Conservation (phyloP, 805 yeast genomes). For the Starmerella ratchasimensis region DNA sequence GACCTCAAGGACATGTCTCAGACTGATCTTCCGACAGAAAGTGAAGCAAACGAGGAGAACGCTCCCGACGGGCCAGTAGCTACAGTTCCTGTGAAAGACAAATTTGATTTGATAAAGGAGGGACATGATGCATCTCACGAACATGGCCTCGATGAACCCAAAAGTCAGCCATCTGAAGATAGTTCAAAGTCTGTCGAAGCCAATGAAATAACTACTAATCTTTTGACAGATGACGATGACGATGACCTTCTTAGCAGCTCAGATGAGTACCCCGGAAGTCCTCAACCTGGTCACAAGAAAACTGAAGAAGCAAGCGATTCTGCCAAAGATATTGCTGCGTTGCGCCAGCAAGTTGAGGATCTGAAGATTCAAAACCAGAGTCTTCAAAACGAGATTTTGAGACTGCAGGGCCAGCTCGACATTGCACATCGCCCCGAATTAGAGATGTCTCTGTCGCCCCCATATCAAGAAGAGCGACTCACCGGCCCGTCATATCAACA, state of each 20-base stretch:
- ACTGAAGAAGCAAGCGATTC: slow-evolving; percentile 5
- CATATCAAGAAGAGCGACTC: slow-evolving; percentile 1
- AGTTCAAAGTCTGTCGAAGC: not conserved
- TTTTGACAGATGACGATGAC: not conserved
- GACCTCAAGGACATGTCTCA: not conserved
- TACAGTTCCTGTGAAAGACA: not conserved
- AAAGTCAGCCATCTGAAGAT: not conserved
- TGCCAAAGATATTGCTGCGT: slow-evolving; percentile 14
- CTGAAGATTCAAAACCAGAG: slow-evolving; percentile 25
- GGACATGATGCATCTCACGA: not conserved
- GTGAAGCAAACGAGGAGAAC: no score
- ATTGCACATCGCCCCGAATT: slow-evolving; percentile 13
- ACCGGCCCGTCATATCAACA: not conserved
- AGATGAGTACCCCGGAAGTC: not conserved
- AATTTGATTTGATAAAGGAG: not conserved
- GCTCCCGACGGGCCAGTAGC: no score
- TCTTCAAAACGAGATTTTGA: slow-evolving; percentile 29
- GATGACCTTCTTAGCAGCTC: not conserved
- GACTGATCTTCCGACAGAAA: not conserved
- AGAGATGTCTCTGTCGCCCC: slow-evolving; percentile 20
- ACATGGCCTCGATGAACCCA: not conserved
- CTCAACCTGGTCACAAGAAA: slow-evolving; percentile 2
- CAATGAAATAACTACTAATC: slow-evolving; percentile 7
- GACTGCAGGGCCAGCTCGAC: slow-evolving; percentile 20
- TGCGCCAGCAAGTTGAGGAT: slow-evolving; percentile 27